These are phyloP conservation scores for Fusarium coicis DNA, from an alignment of 2,329 filamentous ascomycete species.

Conservation along the genomic window DNA sequence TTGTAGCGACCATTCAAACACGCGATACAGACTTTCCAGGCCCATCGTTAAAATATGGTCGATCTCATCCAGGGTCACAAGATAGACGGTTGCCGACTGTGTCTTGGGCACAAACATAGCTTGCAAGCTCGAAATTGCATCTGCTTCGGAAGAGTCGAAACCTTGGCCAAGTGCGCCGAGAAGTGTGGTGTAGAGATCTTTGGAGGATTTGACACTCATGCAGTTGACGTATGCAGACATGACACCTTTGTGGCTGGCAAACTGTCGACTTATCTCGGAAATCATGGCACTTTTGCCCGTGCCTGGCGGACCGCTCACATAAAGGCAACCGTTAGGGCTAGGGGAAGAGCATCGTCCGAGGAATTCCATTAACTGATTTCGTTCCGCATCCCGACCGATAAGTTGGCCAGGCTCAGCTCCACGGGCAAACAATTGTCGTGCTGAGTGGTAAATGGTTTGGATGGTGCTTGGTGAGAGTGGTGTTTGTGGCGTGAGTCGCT, in stretches of 20 bases:
- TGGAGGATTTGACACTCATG: slow-evolving; percentile 92
- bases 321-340: slow-evolving; percentile 81
- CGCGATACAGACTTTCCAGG: slow-evolving; percentile 85
- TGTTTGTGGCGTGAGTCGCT: slow-evolving; percentile 81
- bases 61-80: slow-evolving; percentile 95
- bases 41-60: slow-evolving; percentile 93
- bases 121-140: slow-evolving; percentile 75
- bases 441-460: slow-evolving; percentile 85
- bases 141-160: slow-evolving; percentile 69
- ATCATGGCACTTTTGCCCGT: slow-evolving; percentile 98
- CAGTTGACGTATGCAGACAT: slow-evolving; percentile 90
- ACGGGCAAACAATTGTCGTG: slow-evolving; percentile 86
- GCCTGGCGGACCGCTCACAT: slow-evolving; percentile 94
- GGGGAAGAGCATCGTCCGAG: slow-evolving; percentile 71
- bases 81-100: slow-evolving; percentile 67
- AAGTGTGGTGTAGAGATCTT: slow-evolving; percentile 84
- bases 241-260: slow-evolving; percentile 63
- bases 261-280: slow-evolving; percentile 76
- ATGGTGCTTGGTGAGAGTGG: slow-evolving; percentile 74
- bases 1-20: slow-evolving; percentile 97
- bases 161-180: slow-evolving; percentile 74
- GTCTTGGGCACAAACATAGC: slow-evolving; percentile 75
- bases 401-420: slow-evolving; percentile 79
- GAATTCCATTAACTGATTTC: slow-evolving; percentile 74
- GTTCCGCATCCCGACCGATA: slow-evolving; percentile 78